Conservation (phyloP, 192 early-diverging fungal genomes). For the Coemansia sp. region DNA sequence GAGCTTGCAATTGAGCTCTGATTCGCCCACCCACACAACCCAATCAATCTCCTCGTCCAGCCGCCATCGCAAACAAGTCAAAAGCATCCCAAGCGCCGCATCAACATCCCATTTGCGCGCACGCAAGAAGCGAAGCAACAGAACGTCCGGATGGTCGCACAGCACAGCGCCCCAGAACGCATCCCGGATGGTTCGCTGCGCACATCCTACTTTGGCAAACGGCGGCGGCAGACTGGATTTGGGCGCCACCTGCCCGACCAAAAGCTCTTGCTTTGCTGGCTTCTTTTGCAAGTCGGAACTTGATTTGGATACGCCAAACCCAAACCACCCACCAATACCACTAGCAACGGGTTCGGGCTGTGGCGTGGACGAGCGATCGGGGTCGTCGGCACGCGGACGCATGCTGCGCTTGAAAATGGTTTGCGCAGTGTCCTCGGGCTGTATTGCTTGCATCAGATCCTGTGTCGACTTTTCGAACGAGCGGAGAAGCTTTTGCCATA, state of each 20-base stretch:
- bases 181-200: constrained; percentile 45
- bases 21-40: constrained; percentile 61
- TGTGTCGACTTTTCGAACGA: constrained; percentile 20
- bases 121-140: constrained; percentile 79
- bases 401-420: constrained; percentile 20
- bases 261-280: constrained; percentile 4
- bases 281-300: constrained; percentile 7
- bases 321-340: constrained; percentile 27
- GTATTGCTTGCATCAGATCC: constrained; percentile 14
- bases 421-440: background rate
- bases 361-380: constrained; percentile 5
- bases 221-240: constrained; percentile 24
- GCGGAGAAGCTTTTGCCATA: constrained; percentile 56
- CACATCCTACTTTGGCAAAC: background rate
- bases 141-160: constrained; percentile 69
- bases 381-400: constrained; percentile 10
- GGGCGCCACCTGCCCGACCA: constrained; percentile 28
- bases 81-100: constrained; percentile 71
- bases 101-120: constrained; percentile 87
- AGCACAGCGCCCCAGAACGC: constrained; percentile 65
- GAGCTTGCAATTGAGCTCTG: constrained; percentile 50
- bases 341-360: constrained; percentile 7
- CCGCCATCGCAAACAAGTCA: constrained; percentile 74
- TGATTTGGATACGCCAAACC: constrained; percentile 27
- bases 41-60: constrained; percentile 58